Base-by-base conservation (phyloP, 2,329 filamentous ascomycete species). In the Dactylellina sp. region DNA sequence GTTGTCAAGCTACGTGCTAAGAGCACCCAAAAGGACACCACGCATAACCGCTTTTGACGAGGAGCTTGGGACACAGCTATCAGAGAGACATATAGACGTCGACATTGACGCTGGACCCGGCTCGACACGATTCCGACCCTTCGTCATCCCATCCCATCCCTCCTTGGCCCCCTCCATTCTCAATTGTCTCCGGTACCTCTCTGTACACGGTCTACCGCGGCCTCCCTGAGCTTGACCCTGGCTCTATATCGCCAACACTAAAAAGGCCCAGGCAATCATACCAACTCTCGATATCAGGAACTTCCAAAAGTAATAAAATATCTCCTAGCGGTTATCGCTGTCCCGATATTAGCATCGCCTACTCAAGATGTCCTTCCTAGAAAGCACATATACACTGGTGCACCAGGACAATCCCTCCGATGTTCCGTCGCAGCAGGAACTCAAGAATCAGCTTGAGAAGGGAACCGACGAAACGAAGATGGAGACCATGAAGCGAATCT, bases 331-430 rank as follows among this genome's bases (percentile, higher is more conserved):
- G 14, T 22, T 18, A 62, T 70, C 50, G 12, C 42, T 24, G 1
- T 55, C 68, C 28, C 18, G 40, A 28, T 47, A 47, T 24, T 60
- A 49, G 22, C 56, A 60, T 28, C 57, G 18, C 35, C 57, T 37
- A 44, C 35, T 78, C 83, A 99, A 98, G 94, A 90, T 94, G 84
- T 90, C 91, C 78, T 98, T 96, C 82, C 87, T 98, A 76, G 95
- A 99, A 82, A 91, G 91, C 82, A 88, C 95, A 77, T 99, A 98
- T 87, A 97, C 92, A 83, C 84, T 99, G 84, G 92, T 99, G 83
- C 93, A 97, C 83, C 89, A 95, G 87, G 95, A 99, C 88, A 98
- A 97, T 86, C 87, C 92, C 76, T 91, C 93, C 78, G 95, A 98
- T 82, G 89, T 96, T 80, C 94, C 95, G 70, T 89, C 90, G 76